Evolutionary conservation across 352 stramenopile species (phyloP).

Genomic region (Thraustochytrium striatum): DNA sequence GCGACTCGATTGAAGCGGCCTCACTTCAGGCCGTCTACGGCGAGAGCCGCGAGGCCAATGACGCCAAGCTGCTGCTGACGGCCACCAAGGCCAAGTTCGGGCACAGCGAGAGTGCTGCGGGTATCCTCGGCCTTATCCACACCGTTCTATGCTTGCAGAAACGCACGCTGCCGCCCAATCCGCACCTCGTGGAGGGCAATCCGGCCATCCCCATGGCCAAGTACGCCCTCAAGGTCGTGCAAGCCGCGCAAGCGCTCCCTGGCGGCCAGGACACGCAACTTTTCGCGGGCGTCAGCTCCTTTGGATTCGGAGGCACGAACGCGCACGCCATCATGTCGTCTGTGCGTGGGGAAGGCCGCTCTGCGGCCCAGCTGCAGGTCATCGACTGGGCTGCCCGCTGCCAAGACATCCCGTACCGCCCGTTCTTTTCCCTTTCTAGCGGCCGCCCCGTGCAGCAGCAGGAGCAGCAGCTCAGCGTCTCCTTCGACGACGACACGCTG

Average conservation of each 20-base stretch:
- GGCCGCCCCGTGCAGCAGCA: no score
- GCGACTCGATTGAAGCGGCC: conserved; percentile 59
- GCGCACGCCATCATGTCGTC: conserved; percentile 31
- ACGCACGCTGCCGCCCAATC: conserved; percentile 47
- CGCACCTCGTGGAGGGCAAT: conserved; percentile 25
- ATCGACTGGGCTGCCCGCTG: neutral
- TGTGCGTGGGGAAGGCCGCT: no score
- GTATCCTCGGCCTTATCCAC: conserved; percentile 58
- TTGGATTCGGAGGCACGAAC: conserved; percentile 49
- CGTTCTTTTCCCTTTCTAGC: neutral
- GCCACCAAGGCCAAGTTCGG: conserved; percentile 63
- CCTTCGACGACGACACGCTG: no score
- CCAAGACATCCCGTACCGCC: neutral
- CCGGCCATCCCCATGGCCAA: neutral
- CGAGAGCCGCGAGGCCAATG: neutral
- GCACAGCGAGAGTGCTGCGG: conserved; percentile 59
- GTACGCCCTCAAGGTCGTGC: neutral
- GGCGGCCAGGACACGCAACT: neutral
- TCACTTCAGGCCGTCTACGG: conserved; percentile 3
- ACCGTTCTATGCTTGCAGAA: conserved; percentile 53
- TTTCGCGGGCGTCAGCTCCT: conserved; percentile 14
- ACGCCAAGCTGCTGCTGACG: conserved; percentile 54
- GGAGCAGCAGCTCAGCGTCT: no score
- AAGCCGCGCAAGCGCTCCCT: neutral
- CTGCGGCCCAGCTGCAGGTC: no score